Base-by-base conservation (phyloP, 192 early-diverging fungal species). In the Funneliformis geosporum region DNA sequence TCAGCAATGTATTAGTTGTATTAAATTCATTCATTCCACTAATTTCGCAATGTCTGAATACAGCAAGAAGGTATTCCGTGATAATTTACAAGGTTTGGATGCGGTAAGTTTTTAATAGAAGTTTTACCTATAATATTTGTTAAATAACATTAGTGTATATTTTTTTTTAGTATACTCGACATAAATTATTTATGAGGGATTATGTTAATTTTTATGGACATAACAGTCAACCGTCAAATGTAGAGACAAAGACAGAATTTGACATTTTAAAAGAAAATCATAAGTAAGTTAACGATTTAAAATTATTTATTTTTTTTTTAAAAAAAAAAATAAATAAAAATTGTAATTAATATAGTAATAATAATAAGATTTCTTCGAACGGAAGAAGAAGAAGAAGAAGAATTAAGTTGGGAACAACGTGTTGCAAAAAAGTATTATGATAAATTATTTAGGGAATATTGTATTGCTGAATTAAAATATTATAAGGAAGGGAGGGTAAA, bases 341-440 rank as follows among this genome's bases (percentile, higher is more conserved):
- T n/a, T n/a, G n/a, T n/a, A n/a, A 27, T 33, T 33, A 47, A 43
- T 18, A 5, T 14, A 43, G 3, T 18, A 46, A 5, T 5, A 33
- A 42, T 60, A 60, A 38, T 44, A 71, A 92, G 90, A 76, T 94
- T 93, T 79, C 80, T 94, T 18, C 80, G 92, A 62, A 47, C 75
- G 14, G 88, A 89, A 10, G 74, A 80, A 12, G 75, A 80, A 27
- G 73, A 90, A 0, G 88, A 87, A n/a, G 50, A 81, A 2, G 83
- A 82, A 5, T 71, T 82, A 65, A 70, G 83, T 2, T 96, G 94
- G 94, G 94, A 94, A 70, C 80, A 91, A 67, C 82, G 94, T 8
- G 73, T 95, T 18, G 94, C 95, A 23, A 93, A 94, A 80, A 93
- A 94, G 74, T 95, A 96, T 79, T 94, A 96, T 77, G 92, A 94